Conservation (phyloP, 768 basidiomycete species). For the Cystofilobasidium bisporidii region DNA sequence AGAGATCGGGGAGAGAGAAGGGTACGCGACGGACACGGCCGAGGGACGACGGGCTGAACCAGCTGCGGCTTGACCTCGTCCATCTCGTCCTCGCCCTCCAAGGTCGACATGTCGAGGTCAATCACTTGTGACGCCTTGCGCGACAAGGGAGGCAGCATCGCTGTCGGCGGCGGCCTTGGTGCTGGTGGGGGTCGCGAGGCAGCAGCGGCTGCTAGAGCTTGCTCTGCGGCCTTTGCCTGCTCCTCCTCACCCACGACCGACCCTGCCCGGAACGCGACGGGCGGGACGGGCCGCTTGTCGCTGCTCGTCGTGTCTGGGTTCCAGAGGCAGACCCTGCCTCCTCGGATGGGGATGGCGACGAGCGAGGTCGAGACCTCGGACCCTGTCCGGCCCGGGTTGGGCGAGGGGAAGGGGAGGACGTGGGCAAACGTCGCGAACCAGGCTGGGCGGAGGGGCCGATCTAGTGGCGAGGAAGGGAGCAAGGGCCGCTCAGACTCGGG, state of each 20-base stretch:
- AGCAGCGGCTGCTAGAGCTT: not conserved
- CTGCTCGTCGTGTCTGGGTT: not conserved
- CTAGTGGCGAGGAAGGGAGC: not conserved
- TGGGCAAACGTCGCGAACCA: slow-evolving; percentile 7
- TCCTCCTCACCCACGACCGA: not conserved
- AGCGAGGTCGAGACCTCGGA: not conserved
- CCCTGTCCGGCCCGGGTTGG: not conserved
- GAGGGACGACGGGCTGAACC: too few relatives aligned
- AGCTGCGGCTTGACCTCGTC: not conserved
- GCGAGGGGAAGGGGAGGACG: not conserved
- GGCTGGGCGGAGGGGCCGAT: not conserved
- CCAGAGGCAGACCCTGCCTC: not conserved
- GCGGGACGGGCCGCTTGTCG: not conserved
- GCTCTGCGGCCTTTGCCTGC: not conserved
- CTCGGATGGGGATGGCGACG: not conserved
- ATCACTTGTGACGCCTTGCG: not conserved
- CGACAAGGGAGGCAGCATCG: not conserved
- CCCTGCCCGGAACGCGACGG: not conserved
- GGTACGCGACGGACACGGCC: not conserved
- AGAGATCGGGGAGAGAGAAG: too few relatives aligned
- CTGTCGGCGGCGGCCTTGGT: too few relatives aligned
- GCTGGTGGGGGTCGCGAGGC: not conserved
- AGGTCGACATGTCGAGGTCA: not conserved
- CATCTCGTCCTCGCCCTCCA: not conserved
- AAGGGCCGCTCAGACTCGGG: not conserved